Conservation (phyloP, 805 yeast genomes). For the Lipomyces sp. region DNA sequence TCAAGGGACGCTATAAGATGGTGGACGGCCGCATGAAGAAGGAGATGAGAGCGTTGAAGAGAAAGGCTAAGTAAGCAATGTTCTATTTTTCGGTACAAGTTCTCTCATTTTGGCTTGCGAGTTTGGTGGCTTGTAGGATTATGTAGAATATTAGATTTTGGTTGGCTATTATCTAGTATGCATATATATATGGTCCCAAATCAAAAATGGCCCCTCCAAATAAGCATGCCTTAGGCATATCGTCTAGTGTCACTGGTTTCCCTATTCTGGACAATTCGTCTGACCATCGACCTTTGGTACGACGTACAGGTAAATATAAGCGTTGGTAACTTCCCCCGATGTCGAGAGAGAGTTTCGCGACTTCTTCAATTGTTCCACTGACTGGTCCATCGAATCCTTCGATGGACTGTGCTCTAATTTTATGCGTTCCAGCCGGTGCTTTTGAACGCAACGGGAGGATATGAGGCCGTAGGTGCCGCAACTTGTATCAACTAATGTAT, state of each 20-base stretch:
- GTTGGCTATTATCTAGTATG: no score
- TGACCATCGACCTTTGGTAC: background rate
- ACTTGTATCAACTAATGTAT: no score
- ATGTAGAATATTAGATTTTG: background rate
- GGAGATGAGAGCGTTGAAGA: slow-evolving; percentile 89
- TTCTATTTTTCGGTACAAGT: background rate
- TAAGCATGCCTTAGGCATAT: no score
- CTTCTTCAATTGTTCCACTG: background rate
- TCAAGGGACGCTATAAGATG: slow-evolving; percentile 98
- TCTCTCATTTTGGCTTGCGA: background rate
- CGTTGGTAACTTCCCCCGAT: background rate
- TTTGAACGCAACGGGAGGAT: no score
- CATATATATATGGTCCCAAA: no score
- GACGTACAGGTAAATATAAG: background rate
- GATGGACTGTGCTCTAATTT: background rate
- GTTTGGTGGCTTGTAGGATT: background rate
- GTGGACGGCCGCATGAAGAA: slow-evolving; percentile 98
- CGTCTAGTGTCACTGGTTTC: no score
- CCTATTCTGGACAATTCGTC: no score
- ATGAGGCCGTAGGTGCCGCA: no score
- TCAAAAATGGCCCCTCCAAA: no score
- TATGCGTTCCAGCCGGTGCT: background rate
- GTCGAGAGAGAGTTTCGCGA: background rate
- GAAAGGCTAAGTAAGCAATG: slow-evolving; percentile 67
- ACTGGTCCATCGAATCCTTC: background rate